Conservation (phyloP, 345 rosid species). For the Viola odorata region DNA sequence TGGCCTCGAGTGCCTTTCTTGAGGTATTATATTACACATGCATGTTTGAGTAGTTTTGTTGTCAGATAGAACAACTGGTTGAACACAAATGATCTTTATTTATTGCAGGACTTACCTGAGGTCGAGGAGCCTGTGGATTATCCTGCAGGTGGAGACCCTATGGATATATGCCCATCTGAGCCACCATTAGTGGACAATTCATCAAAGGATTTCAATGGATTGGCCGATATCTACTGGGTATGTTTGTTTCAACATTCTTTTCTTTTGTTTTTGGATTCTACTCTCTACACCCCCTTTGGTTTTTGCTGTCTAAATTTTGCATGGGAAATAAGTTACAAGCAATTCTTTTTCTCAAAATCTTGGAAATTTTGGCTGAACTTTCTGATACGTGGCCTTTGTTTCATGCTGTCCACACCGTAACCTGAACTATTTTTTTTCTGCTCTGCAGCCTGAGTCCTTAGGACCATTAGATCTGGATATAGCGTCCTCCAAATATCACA, state of each 20-base stretch:
- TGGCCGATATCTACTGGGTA: conserved; percentile 87
- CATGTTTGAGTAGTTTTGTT: conserved; percentile 5
- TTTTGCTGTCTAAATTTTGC: not conserved
- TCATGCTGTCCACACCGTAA: conserved; percentile 10
- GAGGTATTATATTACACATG: conserved; percentile 36
- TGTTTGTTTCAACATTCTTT: too few relatives aligned
- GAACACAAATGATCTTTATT: conserved; percentile 2
- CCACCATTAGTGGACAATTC: conserved; percentile 34
- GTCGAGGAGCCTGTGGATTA: conserved; percentile 28
- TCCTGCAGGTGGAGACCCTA: conserved; percentile 35
- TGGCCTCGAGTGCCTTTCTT: conserved; percentile 18
- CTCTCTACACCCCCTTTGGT: not conserved
- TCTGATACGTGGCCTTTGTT: conserved; percentile 6
- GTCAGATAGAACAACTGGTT: not conserved
- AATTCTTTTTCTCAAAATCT: not conserved
- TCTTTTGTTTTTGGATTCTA: not conserved
- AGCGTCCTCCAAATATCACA: conserved; percentile 56
- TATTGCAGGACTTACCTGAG: conserved; percentile 39
- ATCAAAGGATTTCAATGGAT: conserved; percentile 42
- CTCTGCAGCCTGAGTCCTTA: conserved; percentile 80
- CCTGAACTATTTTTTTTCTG: not conserved
- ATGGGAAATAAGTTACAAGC: not conserved
- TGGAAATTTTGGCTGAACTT: not conserved
- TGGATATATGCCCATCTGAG: conserved; percentile 41
- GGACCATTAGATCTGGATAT: conserved; percentile 75